Evolutionary conservation across 2,329 filamentous ascomycete species (phyloP), one percentile per base, ranked within the genome.

Genomic region (Epichloe baconii): DNA sequence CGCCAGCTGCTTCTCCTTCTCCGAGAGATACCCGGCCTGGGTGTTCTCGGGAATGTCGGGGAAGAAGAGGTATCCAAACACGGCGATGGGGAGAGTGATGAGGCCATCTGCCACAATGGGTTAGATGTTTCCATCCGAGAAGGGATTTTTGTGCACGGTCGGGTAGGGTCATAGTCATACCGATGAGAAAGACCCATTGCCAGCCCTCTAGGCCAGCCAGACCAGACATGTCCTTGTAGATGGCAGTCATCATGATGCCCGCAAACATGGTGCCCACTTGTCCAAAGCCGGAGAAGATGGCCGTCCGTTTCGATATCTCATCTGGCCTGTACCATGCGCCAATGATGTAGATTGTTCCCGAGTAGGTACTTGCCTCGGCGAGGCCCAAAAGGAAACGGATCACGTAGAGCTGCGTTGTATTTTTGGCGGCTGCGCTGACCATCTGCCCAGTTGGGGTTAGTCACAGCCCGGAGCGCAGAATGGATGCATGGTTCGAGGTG

Each of bases 111-210:
- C 31, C 31, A 11, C 10, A 31, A 0, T 10, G 3, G 3, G 31
- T 11, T 31, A 31, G 31, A 31, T 10, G 3, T 31, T 31, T 11
- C 31, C 31, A 31, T 31, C 31, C 31, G 31, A 31, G 31, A 31
- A 31, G 8, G 31, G 31, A 4, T 4, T 31, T 31, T 31, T 31
- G 31, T 10, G 11, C 31, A n/a, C 26, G 31, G 31, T 31, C 31
- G 8, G 31, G 10, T 31, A 31, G 1, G 3, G 26, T 10, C 26
- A 31, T 31, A 26, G 26, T 31, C 26, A 31, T 31, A 31, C 31
- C 83, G 10, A 86, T 77, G 40, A 86, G 82, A 64, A 86, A 86
- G 0, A 86, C 69, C 82, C 80, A 85, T 3, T 79, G 69, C 82
- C 82, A 87, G 6, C 82, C 82, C 0, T 70, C 75, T 1, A 85